Base-by-base conservation (phyloP, 2,329 filamentous ascomycete species). In the Hypoxylon sp. region DNA sequence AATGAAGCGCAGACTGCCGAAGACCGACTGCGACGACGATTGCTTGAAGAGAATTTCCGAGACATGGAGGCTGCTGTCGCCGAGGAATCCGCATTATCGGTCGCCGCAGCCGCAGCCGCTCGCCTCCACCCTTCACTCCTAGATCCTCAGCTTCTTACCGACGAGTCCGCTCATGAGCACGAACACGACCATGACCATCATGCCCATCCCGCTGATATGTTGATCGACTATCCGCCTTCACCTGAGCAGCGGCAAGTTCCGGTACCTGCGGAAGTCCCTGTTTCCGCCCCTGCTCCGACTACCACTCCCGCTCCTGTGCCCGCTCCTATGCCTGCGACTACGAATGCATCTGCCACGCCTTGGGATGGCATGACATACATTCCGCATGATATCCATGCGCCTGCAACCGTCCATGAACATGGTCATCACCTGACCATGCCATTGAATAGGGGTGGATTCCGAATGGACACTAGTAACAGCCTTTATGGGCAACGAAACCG, bases 31-130 rank as follows among this genome's bases (percentile, higher is more conserved):
- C 77, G 79, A 51, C 77, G 75, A 13, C n/a, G n/a, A n/a, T n/a
- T n/a, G n/a, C n/a, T n/a, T n/a, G n/a, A n/a, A n/a, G n/a, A n/a
- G n/a, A n/a, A n/a, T n/a, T n/a, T n/a, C n/a, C n/a, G n/a, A n/a
- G n/a, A n/a, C n/a, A n/a, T n/a, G n/a, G n/a, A n/a, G n/a, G n/a
- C n/a, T n/a, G n/a, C n/a, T n/a, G n/a, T n/a, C n/a, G n/a, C n/a
- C n/a, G n/a, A n/a, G n/a, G n/a, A 76, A 0, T 71, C 79, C 0
- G 79, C 78, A 31, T 70, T 84, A 41, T 79, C 78, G 1, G 79
- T 83, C 51, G 81, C 81, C 1, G 81, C 77, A 12, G 81, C 81
- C 1, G 81, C 80, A 1, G 74, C 81, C 1, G 80, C 81, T 32
- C 78, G 81, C 32, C 68, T 85, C 4, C 78, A 81, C 36, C 75